phyloP scores from a whole-genome alignment of 1,139 yeast species.

The Candida glucosophila region DNA sequence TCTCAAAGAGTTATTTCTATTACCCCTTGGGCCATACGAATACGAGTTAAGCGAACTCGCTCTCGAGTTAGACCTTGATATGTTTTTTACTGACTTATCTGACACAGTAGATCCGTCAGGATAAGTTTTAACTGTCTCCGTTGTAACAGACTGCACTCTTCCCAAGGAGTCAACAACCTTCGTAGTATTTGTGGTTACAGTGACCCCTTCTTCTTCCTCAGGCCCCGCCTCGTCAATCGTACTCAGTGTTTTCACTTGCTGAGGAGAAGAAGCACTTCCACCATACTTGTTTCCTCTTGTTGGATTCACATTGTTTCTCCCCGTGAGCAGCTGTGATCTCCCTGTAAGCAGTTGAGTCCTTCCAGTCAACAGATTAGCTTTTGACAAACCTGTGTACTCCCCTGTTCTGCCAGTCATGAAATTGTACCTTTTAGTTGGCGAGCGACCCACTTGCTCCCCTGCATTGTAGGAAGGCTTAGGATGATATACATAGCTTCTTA shows the following conservation, averaged over 20 bases:
- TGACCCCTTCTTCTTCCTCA: conserved; percentile 18
- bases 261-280: conserved; percentile 5
- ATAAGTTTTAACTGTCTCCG: conserved; percentile 31
- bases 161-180: conserved; percentile 37
- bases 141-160: conserved; percentile 34
- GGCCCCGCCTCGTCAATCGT: conserved; percentile 7
- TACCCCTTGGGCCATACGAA: conserved; percentile 9
- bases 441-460: conserved; percentile 12
- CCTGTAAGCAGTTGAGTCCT: neutral
- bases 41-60: conserved; percentile 18
- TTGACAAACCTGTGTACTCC: conserved; percentile 1
- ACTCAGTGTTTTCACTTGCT: conserved; percentile 2
- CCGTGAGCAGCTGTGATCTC: conserved; percentile 1
- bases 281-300: conserved; percentile 1
- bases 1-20: conserved; percentile 12
- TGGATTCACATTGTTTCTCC: conserved; percentile 1
- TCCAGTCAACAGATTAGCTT: conserved; percentile 1
- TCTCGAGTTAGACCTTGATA: conserved; percentile 29
- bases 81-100: conserved; percentile 38
- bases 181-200: conserved; percentile 36
- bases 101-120: conserved; percentile 40
- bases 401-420: conserved; percentile 2
- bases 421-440: conserved; percentile 1
- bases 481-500: conserved; percentile 29
- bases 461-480: conserved; percentile 35